phyloP scores from a whole-genome alignment of 805 yeast genomes.

The Yamadazyma laniorum region DNA sequence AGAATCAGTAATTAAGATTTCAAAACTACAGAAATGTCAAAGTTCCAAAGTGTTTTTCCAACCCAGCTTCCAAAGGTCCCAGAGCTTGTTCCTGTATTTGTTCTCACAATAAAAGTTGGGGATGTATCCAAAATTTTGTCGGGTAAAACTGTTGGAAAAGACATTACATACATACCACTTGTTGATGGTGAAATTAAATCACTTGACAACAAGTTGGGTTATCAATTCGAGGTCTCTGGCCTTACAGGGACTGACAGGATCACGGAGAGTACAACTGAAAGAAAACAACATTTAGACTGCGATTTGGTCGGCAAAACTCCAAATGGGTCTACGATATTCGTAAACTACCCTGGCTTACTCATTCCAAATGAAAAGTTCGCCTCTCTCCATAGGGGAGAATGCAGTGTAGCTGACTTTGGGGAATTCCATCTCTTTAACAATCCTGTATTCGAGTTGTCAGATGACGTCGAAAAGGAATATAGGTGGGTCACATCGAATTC shows the following conservation, averaged over 20 bases:
- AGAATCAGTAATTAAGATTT: too few species aligned
- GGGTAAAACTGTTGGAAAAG: slow-evolving; percentile 16
- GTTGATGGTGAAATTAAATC: slow-evolving; percentile 29
- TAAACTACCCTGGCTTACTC: slow-evolving; percentile 51
- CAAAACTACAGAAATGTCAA: not conserved
- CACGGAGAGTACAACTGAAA: slow-evolving; percentile 16
- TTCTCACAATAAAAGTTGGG: slow-evolving; percentile 25
- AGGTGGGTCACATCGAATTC: slow-evolving; percentile 52
- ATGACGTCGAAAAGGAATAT: slow-evolving; percentile 40
- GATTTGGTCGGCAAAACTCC: slow-evolving; percentile 46
- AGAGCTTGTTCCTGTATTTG: slow-evolving; percentile 28
- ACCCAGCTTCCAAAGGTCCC: slow-evolving; percentile 4
- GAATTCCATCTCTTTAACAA: slow-evolving; percentile 50
- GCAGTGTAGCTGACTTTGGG: slow-evolving; percentile 34
- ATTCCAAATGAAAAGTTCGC: slow-evolving; percentile 31
- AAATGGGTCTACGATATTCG: slow-evolving; percentile 40
- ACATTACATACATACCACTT: slow-evolving; percentile 22
- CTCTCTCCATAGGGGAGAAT: slow-evolving; percentile 29
- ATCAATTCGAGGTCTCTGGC: slow-evolving; percentile 26
- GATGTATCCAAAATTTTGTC: slow-evolving; percentile 18
- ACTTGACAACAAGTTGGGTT: slow-evolving; percentile 29
- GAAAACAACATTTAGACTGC: slow-evolving; percentile 46
- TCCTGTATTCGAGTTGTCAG: slow-evolving; percentile 46
- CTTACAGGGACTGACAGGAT: slow-evolving; percentile 51
- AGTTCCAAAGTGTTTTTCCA: slow-evolving; percentile 1